Conservation (phyloP, 495 filamentous ascomycete genomes). For the Tuber borchii region DNA sequence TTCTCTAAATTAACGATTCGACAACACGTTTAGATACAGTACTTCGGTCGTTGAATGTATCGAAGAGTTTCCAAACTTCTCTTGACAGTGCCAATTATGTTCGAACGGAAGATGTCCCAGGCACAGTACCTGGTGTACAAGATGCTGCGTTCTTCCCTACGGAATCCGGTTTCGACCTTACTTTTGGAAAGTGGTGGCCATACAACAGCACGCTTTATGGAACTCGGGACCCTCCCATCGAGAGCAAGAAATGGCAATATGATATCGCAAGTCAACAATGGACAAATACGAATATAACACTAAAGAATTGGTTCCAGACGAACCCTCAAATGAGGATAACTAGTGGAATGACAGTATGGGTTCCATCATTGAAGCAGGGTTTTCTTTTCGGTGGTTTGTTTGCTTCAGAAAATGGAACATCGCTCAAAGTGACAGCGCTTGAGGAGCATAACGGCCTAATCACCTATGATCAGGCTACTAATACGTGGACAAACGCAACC, state of each 20-base stretch:
- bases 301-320: background rate
- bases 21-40: background rate
- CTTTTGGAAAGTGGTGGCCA: conserved; percentile 1
- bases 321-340: background rate
- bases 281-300: background rate
- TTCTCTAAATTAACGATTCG: background rate
- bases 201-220: background rate
- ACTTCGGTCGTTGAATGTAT: conserved; percentile 5
- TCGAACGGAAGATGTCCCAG: background rate
- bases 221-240: background rate
- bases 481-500: conserved; percentile 15
- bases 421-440: background rate
- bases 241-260: conserved; percentile 1
- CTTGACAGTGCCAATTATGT: conserved; percentile 7
- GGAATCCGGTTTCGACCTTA: background rate
- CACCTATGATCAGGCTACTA: conserved; percentile 8
- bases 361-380: conserved; percentile 9
- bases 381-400: conserved; percentile 6
- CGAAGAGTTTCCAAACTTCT: conserved; percentile 2
- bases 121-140: conserved; percentile 3
- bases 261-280: background rate
- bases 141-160: conserved; percentile 7
- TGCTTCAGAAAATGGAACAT: background rate
- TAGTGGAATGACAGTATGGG: conserved; percentile 11
- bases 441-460: background rate